Base-by-base conservation (phyloP, 1,139 yeast species). In the Yamadazyma mexicana region DNA sequence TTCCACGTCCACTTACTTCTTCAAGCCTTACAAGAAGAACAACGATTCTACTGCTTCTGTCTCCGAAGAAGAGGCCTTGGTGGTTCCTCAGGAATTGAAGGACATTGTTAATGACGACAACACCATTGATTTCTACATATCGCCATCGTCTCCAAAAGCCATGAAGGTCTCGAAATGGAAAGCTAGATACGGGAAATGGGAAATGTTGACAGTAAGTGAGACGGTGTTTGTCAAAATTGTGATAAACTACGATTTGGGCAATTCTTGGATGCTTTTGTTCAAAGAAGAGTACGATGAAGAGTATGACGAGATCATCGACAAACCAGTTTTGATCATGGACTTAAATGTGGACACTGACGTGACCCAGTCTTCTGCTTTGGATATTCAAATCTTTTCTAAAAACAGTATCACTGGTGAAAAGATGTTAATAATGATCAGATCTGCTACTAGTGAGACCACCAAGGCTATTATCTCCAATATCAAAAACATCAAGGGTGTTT, bases 161-260 rank as follows among this genome's bases (percentile, higher is more conserved):
- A 54, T 71, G 56, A 69, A 66, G 42, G 63, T 71, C 5, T 70
- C 76, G 9, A 66, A 63, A 46, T 72, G 77, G 77, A 70, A 67
- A 45, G 56, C 59, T 17, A 62, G 62, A 38, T 64, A 61, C 37
- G 77, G 75, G 0, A 71, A 68, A 46, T 72, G 76, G 76, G 75
- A 71, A 50, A 62, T 70, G 71, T 43, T 71, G 28, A 70, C 76
- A 0, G 52, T 61, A 7, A 61, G 57, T 40, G 73, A 67, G 37
- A 60, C 51, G 16, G 45, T 71, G 1, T 72, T 69, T 40, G 44
- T 67, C 25, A 71, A 70, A 46, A 59, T 70, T 16, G 74, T 60
- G 3, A 63, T 64, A 12, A 69, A 70, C 47, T 62, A 68, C 42
- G 61, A 59, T 6, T 39, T 55, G 36, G 52, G 55, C 35, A 57